Base-by-base conservation (phyloP, 768 basidiomycete species). In the Cystobasidium tubakii region DNA sequence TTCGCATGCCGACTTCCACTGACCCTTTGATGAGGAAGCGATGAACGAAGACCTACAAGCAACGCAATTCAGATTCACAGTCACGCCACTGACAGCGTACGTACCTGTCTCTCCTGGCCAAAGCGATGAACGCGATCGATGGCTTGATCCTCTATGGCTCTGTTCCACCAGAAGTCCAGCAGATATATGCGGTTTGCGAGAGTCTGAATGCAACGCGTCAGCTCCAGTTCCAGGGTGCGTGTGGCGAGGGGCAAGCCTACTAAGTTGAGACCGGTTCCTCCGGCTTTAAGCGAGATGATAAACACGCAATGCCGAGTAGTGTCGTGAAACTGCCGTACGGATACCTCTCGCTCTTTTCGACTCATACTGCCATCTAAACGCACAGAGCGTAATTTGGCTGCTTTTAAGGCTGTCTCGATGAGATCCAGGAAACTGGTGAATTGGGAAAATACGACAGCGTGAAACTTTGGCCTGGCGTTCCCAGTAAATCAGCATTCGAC, bases 351-450 rank as follows among this genome's bases (percentile, higher is more conserved):
- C 80, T 89, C 89, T 82, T 89, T 90, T 75, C 95, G 84, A 77
- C 88, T 88, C 90, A 97, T 92, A 0, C 90, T 87, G 0, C 95
- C 95, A 80, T 98, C 95, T 78, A 97, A 92, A 23, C 95, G 86
- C 76, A 87, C 88, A 75, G 75, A 79, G 63, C 77, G 73, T 33
- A 29, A 31, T 0, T 82, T 81, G 78, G 93, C 90, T 23, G 89
- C 87, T 63, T 88, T 84, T 67, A 94, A 82, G 2, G 85, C 87
- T 0, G 83, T 80, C 77, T 91, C 87, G 71, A 94, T 91, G 21
- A 94, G 83, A 78, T 92, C 89, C 70, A 95, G 82, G 80, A 93
- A 95, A 29, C 86, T 87, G 0, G 92, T 94, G 77, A 93, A 93
- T 77, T 94, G 90, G 0, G 90, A 92, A 80, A 94, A 94, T 2